A percentile compares a stretch with the other conserved stretches of the same genome.
These are phyloP conservation scores for Hibiscus mutabilis DNA, from an alignment of 345 rosid genomes.

Conservation along the genomic window DNA sequence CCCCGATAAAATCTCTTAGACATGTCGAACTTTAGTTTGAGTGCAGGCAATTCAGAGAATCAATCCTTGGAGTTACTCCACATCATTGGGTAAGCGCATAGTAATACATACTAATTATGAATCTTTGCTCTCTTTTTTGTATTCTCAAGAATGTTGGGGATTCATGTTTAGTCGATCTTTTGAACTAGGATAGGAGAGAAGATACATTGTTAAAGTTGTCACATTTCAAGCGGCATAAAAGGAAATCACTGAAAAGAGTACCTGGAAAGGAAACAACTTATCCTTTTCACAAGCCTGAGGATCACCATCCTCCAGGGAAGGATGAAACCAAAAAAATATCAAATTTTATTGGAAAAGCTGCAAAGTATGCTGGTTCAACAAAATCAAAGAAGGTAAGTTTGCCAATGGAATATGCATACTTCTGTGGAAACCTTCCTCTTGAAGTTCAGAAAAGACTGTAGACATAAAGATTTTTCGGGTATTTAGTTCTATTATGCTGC, in stretches of 20 bases:
- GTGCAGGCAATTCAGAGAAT: constrained; percentile 97
- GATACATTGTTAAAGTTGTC: constrained; percentile 75
- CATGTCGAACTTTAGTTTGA: constrained; percentile 53
- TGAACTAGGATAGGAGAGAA: constrained; percentile 88
- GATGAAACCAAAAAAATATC: constrained; percentile 82
- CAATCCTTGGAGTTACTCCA: constrained; percentile 87
- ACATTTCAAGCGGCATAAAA: constrained; percentile 86
- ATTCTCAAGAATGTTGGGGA: constrained; percentile 10
- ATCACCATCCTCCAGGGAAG: constrained; percentile 84
- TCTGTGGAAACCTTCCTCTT: background rate
- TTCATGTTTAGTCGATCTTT: constrained; percentile 19
- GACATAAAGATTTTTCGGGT: background rate
- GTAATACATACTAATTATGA: constrained; percentile 5
- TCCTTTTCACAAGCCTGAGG: constrained; percentile 93
- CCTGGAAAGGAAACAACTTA: constrained; percentile 62
- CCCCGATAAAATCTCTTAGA: constrained; percentile 26
- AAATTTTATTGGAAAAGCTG: constrained; percentile 80
- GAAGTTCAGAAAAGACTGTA: background rate
- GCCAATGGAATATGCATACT: background rate
- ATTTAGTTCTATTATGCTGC: background rate
- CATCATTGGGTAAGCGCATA: constrained; percentile 83
- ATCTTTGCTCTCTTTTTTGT: constrained; percentile 2
- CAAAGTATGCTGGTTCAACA: constrained; percentile 73
- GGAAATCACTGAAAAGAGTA: constrained; percentile 65
- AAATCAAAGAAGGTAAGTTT: constrained; percentile 73